Conservation (phyloP, 139 green algal species). For the Chlorella sp. region DNA sequence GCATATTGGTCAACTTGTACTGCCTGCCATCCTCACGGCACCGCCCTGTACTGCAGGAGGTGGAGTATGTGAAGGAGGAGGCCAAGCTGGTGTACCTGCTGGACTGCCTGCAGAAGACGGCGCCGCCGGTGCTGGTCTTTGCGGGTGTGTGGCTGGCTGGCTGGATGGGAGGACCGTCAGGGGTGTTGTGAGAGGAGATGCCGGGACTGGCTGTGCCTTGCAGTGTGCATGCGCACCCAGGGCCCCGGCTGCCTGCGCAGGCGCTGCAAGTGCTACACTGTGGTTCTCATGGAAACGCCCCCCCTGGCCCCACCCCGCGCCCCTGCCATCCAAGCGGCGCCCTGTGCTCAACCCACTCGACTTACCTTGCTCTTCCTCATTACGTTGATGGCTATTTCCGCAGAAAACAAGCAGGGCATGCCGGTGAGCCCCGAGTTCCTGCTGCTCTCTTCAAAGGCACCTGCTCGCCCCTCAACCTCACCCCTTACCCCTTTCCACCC, state of each 20-base stretch:
- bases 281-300: not conserved
- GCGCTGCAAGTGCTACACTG: too few relatives aligned
- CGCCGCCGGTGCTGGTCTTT: slow-evolving; percentile 97
- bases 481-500: not conserved
- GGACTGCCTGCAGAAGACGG: slow-evolving; percentile 98
- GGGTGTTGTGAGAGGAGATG: too few relatives aligned
- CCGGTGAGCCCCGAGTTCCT: slow-evolving; percentile 95
- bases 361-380: not conserved
- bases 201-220: not conserved
- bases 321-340: not conserved
- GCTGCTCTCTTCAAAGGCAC: slow-evolving; percentile 41
- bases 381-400: not conserved
- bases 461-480: not conserved
- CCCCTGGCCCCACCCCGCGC: not conserved
- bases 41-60: slow-evolving; percentile 86
- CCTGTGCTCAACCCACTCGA: not conserved
- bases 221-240: too few relatives aligned
- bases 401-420: slow-evolving; percentile 95
- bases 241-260: too few relatives aligned
- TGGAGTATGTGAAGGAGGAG: slow-evolving; percentile 99
- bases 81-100: slow-evolving; percentile 95
- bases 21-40: not conserved
- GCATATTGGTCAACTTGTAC: too few relatives aligned
- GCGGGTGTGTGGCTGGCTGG: slow-evolving; percentile 45
- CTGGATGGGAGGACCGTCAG: not conserved